These are phyloP conservation scores for Calonectria crousiana DNA, from an alignment of 2,329 filamentous ascomycete species.

Conservation along the genomic window DNA sequence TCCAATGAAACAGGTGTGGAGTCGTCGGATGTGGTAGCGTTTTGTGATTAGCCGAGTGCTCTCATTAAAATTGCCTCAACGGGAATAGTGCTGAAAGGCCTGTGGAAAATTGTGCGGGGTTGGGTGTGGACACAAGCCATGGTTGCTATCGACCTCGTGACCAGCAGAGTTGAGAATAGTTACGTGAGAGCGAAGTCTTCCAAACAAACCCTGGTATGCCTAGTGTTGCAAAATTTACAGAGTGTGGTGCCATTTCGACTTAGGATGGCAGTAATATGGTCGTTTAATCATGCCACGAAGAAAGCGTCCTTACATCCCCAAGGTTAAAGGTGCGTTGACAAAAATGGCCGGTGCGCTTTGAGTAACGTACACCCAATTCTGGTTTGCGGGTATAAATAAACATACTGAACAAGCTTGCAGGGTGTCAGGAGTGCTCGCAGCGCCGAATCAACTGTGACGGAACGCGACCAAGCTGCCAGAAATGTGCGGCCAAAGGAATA, in stretches of 20 bases:
- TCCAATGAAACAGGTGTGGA: not conserved
- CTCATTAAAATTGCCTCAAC: not conserved
- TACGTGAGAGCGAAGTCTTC: not conserved
- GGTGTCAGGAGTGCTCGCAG: constrained; percentile 21
- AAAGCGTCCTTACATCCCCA: constrained; percentile 22
- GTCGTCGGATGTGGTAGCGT: not conserved
- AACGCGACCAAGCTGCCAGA: constrained; percentile 6
- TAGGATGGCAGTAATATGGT: not conserved
- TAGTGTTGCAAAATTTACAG: not conserved
- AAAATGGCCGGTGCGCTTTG: too few relatives aligned
- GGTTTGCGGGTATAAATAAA: not conserved
- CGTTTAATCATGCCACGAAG: constrained; percentile 12
- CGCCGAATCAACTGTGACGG: constrained; percentile 22
- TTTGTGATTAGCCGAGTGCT: not conserved
- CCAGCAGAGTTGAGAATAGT: not conserved
- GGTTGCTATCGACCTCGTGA: not conserved
- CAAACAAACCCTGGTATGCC: not conserved
- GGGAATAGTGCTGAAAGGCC: constrained; percentile 12
- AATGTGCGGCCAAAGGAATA: constrained; percentile 13
- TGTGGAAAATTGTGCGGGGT: not conserved
- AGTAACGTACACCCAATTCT: not conserved
- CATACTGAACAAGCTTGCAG: not conserved
- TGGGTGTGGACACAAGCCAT: not conserved
- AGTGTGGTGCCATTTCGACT: not conserved
- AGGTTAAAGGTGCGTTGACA: constrained; percentile 21